These are phyloP conservation scores for Verticillium zaregamsianum DNA, from an alignment of 2,329 filamentous ascomycete species.

Conservation along the genomic window DNA sequence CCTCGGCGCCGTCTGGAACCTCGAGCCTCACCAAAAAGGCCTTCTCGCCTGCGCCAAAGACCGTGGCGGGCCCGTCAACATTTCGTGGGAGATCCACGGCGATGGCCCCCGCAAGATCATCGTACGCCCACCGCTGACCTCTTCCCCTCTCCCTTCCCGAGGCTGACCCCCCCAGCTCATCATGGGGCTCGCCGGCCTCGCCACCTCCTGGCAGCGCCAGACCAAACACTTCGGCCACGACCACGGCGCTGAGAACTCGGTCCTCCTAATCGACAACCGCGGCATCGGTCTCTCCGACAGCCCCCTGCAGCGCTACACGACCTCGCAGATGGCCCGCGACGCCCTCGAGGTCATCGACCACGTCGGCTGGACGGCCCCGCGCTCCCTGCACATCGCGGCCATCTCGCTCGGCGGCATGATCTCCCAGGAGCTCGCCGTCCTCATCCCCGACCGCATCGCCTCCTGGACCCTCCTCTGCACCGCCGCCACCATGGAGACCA, in stretches of 20 bases:
- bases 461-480: constrained; percentile 60
- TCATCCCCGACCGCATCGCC: constrained; percentile 47
- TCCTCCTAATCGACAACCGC: constrained; percentile 77
- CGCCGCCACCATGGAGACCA: constrained; percentile 57
- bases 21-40: constrained; percentile 62
- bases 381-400: constrained; percentile 63
- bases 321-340: constrained; percentile 80
- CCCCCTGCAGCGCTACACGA: constrained; percentile 73
- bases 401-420: constrained; percentile 92
- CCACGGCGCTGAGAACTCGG: constrained; percentile 62
- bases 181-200: constrained; percentile 71
- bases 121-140: constrained; percentile 45
- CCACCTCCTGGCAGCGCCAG: constrained; percentile 75
- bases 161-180: constrained; percentile 53
- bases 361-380: constrained; percentile 59
- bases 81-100: constrained; percentile 79
- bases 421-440: constrained; percentile 68
- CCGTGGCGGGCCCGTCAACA: constrained; percentile 70
- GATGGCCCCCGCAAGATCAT: constrained; percentile 66
- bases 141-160: constrained; percentile 1
- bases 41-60: constrained; percentile 60
- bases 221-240: constrained; percentile 78
- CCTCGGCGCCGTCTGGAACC: constrained; percentile 61
- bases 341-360: constrained; percentile 65
- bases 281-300: constrained; percentile 79